Evolutionary conservation across 352 stramenopile genomes (phyloP).

Genomic region (Globisporangium viniferum): DNA sequence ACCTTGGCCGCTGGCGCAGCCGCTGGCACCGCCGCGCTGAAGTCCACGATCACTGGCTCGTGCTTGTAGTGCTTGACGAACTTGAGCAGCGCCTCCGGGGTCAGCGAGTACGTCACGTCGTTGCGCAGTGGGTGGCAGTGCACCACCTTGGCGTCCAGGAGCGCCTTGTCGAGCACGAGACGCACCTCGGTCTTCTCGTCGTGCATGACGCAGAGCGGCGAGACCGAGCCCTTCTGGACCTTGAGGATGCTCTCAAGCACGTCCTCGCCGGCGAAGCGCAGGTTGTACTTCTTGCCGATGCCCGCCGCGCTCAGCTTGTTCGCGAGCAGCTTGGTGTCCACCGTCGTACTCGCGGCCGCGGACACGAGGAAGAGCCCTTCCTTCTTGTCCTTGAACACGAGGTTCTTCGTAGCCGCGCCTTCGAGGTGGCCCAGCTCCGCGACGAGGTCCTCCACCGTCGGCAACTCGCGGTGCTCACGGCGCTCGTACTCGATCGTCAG

Average conservation of each 20-base stretch:
- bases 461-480: conserved; percentile 56
- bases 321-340: conserved; percentile 91
- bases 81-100: conserved; percentile 67
- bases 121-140: conserved; percentile 93
- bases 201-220: conserved; percentile 90
- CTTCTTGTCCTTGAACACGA: conserved; percentile 98
- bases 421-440: conserved; percentile 77
- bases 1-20: conserved; percentile 15
- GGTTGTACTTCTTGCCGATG: conserved; percentile 88
- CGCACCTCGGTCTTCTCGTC: conserved; percentile 79
- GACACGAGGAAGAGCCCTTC: conserved; percentile 95
- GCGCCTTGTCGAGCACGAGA: conserved; percentile 91
- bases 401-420: conserved; percentile 92
- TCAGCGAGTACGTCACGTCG: conserved; percentile 89
- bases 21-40: conserved; percentile 33
- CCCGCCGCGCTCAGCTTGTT: conserved; percentile 68
- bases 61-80: conserved; percentile 88
- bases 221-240: conserved; percentile 93
- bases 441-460: conserved; percentile 71
- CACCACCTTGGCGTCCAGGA: conserved; percentile 76
- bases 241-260: conserved; percentile 81
- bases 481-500: conserved; percentile 54
- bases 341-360: conserved; percentile 72
- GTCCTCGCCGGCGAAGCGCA: conserved; percentile 91
- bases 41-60: conserved; percentile 89